Evolutionary conservation across 805 yeast species (phyloP).

Genomic region (Monosporozyma aquatica): DNA sequence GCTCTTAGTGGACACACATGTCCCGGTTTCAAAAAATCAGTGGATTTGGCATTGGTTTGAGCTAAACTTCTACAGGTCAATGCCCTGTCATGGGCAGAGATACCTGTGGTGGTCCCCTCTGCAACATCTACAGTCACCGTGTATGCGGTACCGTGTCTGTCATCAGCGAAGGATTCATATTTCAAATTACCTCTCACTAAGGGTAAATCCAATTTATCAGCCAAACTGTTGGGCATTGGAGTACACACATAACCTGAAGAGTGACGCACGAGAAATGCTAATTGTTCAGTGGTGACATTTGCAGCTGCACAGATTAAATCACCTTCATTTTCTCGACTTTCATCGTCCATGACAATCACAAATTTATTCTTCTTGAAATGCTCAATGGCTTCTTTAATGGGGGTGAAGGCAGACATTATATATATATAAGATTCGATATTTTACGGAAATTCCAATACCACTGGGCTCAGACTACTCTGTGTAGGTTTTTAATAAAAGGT

Average conservation of each 20-base stretch:
- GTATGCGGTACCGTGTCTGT: slow-evolving; percentile 94
- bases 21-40: slow-evolving; percentile 81
- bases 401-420: slow-evolving; percentile 13
- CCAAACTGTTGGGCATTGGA: slow-evolving; percentile 68
- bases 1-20: slow-evolving; percentile 91
- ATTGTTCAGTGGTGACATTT: slow-evolving; percentile 62
- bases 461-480: no score
- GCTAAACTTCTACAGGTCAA: slow-evolving; percentile 71
- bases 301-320: slow-evolving; percentile 90
- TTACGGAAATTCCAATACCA: no score
- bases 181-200: slow-evolving; percentile 43
- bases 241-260: slow-evolving; percentile 90
- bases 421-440: no score
- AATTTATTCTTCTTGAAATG: slow-evolving; percentile 41
- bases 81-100: slow-evolving; percentile 89
- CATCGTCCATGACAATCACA: slow-evolving; percentile 92
- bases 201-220: slow-evolving; percentile 72
- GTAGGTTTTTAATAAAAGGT: no score
- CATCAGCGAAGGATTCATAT: slow-evolving; percentile 37
- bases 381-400: slow-evolving; percentile 26
- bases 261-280: slow-evolving; percentile 88
- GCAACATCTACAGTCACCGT: slow-evolving; percentile 82
- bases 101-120: slow-evolving; percentile 92
- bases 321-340: slow-evolving; percentile 93
- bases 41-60: slow-evolving; percentile 39